Evolutionary conservation across 805 yeast species (phyloP), one percentile per base, ranked within the genome.

Genomic region (Grigorovia transvaalensis): DNA sequence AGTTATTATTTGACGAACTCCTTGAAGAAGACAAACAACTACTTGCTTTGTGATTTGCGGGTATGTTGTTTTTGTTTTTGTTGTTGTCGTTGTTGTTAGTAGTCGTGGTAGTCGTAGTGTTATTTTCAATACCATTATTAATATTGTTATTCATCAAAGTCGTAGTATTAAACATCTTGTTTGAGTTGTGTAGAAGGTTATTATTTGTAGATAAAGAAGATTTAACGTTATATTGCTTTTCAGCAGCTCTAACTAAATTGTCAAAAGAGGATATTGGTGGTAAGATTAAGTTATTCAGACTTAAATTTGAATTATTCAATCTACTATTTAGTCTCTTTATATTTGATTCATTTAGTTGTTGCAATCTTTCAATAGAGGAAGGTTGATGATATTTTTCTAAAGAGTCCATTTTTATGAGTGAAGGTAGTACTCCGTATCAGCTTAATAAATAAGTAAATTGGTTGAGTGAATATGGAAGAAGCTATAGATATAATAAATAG

Each of bases 251-350:
- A 23, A 65, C 55, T 19, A 65, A 53, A 48, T 55, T 58, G 46
- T 65, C 68, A 50, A 65, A 65, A 6, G 69, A 64, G 9, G 67
- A 62, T 23, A 64, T 63, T 15, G 66, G 66, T 13, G 66, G 66
- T 45, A 63, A 53, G 9, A 54, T 45, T 23, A 57, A 47, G 13
- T 9, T 46, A 12, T 35, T 33, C 8, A 33, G 18, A 13, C 45
- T 20, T 23, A 23, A 4, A 18, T 15, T n/a, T 20, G 43, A 5
- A 30, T 47, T 20, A 18, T 46, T 42, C 8, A 9, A 20, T 9
- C 44, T 47, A 38, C 29, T 41, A 23, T 45, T 50, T 6, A 38
- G 23, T 20, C 33, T 47, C 4, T 45, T 44, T 7, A 27, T 45
- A 7, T 17, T 19, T 13, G 17, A 20, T 27, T 19, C 33, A 15